These are phyloP conservation scores for Tephrocybe sp. DNA, from an alignment of 768 basidiomycete species.

Conservation along the genomic window DNA sequence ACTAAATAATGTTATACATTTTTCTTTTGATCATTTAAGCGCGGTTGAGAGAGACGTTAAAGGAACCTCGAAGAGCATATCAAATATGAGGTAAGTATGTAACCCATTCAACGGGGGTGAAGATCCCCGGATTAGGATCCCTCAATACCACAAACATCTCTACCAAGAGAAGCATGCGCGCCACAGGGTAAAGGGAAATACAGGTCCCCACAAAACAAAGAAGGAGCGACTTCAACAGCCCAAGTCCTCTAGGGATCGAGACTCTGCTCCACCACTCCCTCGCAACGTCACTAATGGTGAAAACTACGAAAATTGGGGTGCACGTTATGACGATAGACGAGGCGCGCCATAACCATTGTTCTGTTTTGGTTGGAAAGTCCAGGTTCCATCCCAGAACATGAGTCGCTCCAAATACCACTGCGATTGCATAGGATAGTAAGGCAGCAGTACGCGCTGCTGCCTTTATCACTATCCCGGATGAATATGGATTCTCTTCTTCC, in stretches of 20 bases:
- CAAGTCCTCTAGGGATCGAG: too few relatives aligned
- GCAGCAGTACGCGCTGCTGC: background rate
- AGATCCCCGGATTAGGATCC: background rate
- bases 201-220: too few relatives aligned
- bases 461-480: background rate
- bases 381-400: slow-evolving; percentile 29
- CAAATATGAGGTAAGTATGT: slow-evolving; percentile 6
- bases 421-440: background rate
- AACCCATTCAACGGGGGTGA: slow-evolving; percentile 1
- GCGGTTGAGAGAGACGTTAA: too few relatives aligned
- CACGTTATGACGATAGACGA: slow-evolving; percentile 17
- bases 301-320: background rate
- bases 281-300: too few relatives aligned
- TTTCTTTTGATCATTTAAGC: too few relatives aligned
- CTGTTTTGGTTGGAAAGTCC: slow-evolving; percentile 21
- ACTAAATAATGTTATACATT: too few relatives aligned
- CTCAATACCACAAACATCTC: slow-evolving; percentile 5
- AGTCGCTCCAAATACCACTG: slow-evolving; percentile 22
- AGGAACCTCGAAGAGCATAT: too few relatives aligned
- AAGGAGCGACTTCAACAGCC: too few relatives aligned
- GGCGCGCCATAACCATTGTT: slow-evolving; percentile 15
- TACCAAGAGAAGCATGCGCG: background rate
- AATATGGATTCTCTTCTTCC: background rate
- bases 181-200: background rate
- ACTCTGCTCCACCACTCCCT: too few relatives aligned